These are phyloP conservation scores for Keithomyces neogunnii DNA, from an alignment of 2,329 filamentous ascomycete genomes.

Conservation along the genomic window DNA sequence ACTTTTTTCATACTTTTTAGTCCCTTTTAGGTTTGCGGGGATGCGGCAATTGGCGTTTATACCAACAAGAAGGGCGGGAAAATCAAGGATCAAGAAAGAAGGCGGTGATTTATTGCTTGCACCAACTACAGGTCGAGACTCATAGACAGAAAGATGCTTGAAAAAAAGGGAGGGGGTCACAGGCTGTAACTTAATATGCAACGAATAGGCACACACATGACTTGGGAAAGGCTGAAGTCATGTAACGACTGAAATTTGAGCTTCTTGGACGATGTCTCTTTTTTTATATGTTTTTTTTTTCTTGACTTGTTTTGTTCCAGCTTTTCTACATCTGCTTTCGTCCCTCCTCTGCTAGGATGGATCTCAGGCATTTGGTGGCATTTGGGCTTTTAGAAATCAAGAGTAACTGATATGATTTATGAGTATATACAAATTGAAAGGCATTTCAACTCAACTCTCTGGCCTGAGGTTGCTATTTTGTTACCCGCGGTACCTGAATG, in stretches of 20 bases:
- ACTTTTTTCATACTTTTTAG: constrained; percentile 6
- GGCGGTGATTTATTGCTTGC: constrained; percentile 16
- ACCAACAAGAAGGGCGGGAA: not conserved
- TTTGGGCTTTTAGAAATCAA: constrained; percentile 3
- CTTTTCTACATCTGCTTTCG: constrained; percentile 11
- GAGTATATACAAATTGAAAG: not conserved
- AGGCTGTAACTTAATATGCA: constrained; percentile 28
- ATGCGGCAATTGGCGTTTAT: constrained; percentile 1
- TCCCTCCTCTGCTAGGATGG: not conserved
- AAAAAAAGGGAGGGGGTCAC: constrained; percentile 15
- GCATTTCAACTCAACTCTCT: not conserved
- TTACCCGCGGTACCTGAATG: too few relatives aligned
- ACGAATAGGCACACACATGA: constrained; percentile 21
- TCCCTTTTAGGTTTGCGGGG: not conserved
- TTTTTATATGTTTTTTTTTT: constrained; percentile 8
- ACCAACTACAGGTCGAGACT: constrained; percentile 22
- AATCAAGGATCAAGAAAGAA: constrained; percentile 13
- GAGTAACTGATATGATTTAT: constrained; percentile 2
- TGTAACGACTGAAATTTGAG: constrained; percentile 24
- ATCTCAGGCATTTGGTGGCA: not conserved
- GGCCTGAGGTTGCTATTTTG: not conserved
- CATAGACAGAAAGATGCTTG: constrained; percentile 25
- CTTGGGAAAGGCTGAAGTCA: constrained; percentile 24
- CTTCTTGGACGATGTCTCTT: constrained; percentile 14
- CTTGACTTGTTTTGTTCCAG: constrained; percentile 9